phyloP scores from a whole-genome alignment of 2,329 filamentous ascomycete species.

The Epichloe coenophiala region DNA sequence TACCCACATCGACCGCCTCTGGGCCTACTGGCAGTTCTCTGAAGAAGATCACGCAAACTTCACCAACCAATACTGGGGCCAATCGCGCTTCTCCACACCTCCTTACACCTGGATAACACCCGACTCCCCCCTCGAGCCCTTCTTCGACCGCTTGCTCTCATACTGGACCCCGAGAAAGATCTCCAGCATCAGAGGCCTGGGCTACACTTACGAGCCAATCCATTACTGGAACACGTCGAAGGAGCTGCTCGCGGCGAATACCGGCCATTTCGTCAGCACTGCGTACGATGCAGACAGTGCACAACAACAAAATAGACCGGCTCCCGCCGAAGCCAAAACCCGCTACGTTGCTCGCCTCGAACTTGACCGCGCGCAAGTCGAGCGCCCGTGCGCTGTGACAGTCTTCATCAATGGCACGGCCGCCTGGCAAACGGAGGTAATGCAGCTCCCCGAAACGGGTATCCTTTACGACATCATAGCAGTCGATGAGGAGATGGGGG shows the following conservation, averaged over 20 bases:
- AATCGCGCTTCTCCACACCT: slow-evolving; percentile 27
- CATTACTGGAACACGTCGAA: slow-evolving; percentile 20
- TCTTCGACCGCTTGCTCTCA: slow-evolving; percentile 23
- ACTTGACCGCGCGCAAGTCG: slow-evolving; percentile 21
- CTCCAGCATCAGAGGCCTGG: slow-evolving; percentile 19
- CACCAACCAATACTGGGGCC: slow-evolving; percentile 24
- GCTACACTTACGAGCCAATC: slow-evolving; percentile 27
- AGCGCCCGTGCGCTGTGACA: slow-evolving; percentile 21
- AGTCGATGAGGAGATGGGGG: slow-evolving; percentile 27
- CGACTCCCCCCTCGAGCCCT: slow-evolving; percentile 36
- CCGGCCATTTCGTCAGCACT: slow-evolving; percentile 19
- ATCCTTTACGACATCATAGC: slow-evolving; percentile 21
- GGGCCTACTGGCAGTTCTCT: slow-evolving; percentile 29
- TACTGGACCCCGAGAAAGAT: slow-evolving; percentile 30
- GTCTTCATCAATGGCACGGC: slow-evolving; percentile 19
- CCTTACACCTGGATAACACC: slow-evolving; percentile 26
- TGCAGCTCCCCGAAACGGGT: slow-evolving; percentile 21
- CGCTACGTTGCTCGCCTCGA: slow-evolving; percentile 22
- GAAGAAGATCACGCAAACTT: slow-evolving; percentile 19
- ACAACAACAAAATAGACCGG: background rate
- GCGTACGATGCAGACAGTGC: slow-evolving; percentile 13
- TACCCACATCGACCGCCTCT: slow-evolving; percentile 50
- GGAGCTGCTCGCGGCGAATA: slow-evolving; percentile 17
- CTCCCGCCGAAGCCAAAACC: slow-evolving; percentile 6
- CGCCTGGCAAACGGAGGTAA: slow-evolving; percentile 22